Percentiles rank a stretch among this genome's conserved stretches.
These are phyloP conservation scores for Lindgomyces ingoldianus DNA, from an alignment of 495 filamentous ascomycete species.

Conservation along the genomic window DNA sequence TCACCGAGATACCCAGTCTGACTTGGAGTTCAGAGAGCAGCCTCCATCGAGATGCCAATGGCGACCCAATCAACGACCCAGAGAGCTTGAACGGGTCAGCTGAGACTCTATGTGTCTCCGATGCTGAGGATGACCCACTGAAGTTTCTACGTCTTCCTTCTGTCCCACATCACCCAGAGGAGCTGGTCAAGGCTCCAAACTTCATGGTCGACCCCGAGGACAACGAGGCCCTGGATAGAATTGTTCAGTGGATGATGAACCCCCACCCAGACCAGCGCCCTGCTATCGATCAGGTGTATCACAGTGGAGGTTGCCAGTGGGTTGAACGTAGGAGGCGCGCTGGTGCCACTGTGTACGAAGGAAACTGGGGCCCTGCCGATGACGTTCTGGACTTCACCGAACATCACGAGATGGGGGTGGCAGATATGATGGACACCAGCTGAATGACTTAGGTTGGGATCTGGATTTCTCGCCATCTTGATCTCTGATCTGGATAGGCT, in stretches of 20 bases:
- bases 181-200: conserved; percentile 71
- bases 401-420: conserved; percentile 55
- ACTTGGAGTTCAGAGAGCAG: conserved; percentile 73
- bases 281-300: conserved; percentile 68
- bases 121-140: conserved; percentile 10
- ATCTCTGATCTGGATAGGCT: too few species aligned
- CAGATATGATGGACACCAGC: conserved; percentile 68
- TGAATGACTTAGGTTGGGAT: conserved; percentile 16
- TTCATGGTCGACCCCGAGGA: conserved; percentile 81
- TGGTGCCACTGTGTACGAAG: conserved; percentile 89
- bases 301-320: conserved; percentile 70
- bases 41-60: conserved; percentile 72
- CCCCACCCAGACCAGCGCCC: conserved; percentile 74
- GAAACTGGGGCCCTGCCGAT: conserved; percentile 88
- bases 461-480: too few species aligned
- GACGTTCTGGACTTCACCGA: conserved; percentile 52
- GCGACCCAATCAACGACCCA: conserved; percentile 55
- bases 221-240: conserved; percentile 71
- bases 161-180: conserved; percentile 52
- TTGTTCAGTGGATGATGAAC: conserved; percentile 86
- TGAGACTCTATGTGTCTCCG: conserved; percentile 25
- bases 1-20: conserved; percentile 80
- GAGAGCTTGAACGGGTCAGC: conserved; percentile 12
- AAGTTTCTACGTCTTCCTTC: conserved; percentile 24
- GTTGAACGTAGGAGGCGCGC: conserved; percentile 71